A percentile compares a stretch with the other conserved stretches of the same genome.
These are phyloP conservation scores for Dryas integrifolia DNA, from an alignment of 331 rosid genomes.

Conservation along the genomic window DNA sequence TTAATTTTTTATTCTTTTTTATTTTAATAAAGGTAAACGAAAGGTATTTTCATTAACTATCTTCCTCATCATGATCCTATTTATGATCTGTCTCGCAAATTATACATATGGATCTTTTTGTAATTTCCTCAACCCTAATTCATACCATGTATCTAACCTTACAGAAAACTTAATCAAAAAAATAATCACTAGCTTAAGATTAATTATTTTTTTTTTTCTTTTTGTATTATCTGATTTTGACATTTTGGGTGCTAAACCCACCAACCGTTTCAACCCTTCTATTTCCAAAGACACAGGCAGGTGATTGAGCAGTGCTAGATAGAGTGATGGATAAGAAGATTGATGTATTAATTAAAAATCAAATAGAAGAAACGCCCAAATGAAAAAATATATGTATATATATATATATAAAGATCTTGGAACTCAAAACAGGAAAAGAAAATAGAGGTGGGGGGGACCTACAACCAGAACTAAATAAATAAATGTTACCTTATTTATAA, in stretches of 20 bases:
- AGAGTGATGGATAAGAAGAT: conserved; percentile 14
- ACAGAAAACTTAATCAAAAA: conserved; percentile 34
- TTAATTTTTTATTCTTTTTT: neutral
- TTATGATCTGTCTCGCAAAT: conserved; percentile 12
- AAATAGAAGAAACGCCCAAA: neutral
- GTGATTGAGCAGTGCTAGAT: conserved; percentile 34
- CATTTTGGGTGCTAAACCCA: conserved; percentile 54
- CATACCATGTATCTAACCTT: conserved; percentile 15
- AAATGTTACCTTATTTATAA: conserved; percentile 33
- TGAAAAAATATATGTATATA: neutral
- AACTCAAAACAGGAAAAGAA: conserved; percentile 16
- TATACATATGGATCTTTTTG: conserved; percentile 26
- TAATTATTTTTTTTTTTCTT: conserved; percentile 22
- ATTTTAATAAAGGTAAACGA: conserved; percentile 11
- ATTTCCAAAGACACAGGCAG: conserved; percentile 37
- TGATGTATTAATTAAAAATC: neutral
- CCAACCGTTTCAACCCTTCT: conserved; percentile 45
- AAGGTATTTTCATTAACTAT: conserved; percentile 21
- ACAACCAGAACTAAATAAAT: conserved; percentile 12
- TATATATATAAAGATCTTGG: conserved; percentile 6
- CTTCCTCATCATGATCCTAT: neutral
- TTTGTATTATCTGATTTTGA: conserved; percentile 43
- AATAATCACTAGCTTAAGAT: conserved; percentile 43
- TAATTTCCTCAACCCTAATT: conserved; percentile 42
- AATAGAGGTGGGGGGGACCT: conserved; percentile 34